Evolutionary conservation across 2,329 filamentous ascomycete species (phyloP).

Genomic region (Xylaria hypoxylon): DNA sequence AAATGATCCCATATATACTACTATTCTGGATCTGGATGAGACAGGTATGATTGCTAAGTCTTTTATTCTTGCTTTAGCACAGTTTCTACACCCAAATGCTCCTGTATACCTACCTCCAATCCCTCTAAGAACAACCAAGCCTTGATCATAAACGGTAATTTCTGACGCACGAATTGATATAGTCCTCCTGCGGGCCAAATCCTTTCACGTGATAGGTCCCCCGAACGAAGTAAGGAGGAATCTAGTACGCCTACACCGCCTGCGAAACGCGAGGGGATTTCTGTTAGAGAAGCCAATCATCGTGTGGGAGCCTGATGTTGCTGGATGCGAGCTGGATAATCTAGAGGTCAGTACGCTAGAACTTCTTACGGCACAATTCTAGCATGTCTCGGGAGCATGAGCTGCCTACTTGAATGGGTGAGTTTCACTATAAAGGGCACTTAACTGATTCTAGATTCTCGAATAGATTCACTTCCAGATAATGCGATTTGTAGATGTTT

Average conservation of each 20-base stretch:
- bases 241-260: background rate
- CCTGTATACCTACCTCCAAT: background rate
- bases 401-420: no score
- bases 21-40: background rate
- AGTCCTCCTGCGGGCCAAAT: background rate
- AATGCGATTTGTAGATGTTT: background rate
- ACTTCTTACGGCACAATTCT: no score
- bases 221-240: background rate
- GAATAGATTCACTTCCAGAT: background rate
- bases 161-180: background rate
- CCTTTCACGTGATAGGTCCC: background rate
- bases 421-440: no score
- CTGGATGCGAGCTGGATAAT: background rate
- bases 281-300: background rate
- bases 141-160: background rate
- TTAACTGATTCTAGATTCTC: no score
- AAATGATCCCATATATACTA: background rate
- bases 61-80: background rate
- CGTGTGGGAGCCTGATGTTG: constrained; percentile 17
- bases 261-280: background rate
- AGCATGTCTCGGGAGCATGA: no score
- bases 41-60: background rate
- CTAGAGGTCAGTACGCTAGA: background rate
- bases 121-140: background rate
- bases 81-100: background rate